Evolutionary conservation across 2,329 filamentous ascomycete species (phyloP).

Genomic region (Penicillium sp.): DNA sequence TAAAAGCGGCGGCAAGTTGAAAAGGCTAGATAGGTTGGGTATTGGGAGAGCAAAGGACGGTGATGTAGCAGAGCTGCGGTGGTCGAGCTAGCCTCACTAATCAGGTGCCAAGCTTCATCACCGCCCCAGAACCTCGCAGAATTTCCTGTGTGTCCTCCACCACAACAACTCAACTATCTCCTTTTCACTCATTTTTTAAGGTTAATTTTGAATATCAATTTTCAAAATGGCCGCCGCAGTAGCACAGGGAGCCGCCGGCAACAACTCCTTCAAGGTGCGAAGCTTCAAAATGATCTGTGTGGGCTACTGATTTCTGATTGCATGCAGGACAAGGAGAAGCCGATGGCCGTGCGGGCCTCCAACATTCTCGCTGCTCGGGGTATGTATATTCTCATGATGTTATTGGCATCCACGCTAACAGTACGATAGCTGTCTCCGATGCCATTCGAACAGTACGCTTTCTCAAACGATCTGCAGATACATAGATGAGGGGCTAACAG

Average conservation of each 20-base stretch:
- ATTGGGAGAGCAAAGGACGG: slow-evolving; percentile 16
- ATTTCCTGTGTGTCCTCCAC: slow-evolving; percentile 35
- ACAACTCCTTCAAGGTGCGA: slow-evolving; percentile 65
- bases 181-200: slow-evolving; percentile 23
- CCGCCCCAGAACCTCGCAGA: slow-evolving; percentile 40
- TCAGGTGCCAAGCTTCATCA: slow-evolving; percentile 40
- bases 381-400: slow-evolving; percentile 41
- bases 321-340: slow-evolving; percentile 86
- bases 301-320: slow-evolving; percentile 39
- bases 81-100: slow-evolving; percentile 39
- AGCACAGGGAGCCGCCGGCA: slow-evolving; percentile 51
- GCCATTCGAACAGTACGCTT: slow-evolving; percentile 76
- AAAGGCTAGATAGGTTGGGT: slow-evolving; percentile 22
- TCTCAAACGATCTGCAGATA: slow-evolving; percentile 10
- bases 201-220: slow-evolving; percentile 27
- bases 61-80: slow-evolving; percentile 36
- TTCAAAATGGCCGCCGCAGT: slow-evolving; percentile 52
- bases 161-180: slow-evolving; percentile 21
- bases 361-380: slow-evolving; percentile 98
- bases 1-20: slow-evolving; percentile 3
- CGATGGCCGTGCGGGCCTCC: slow-evolving; percentile 88
- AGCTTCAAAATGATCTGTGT: slow-evolving; percentile 26
- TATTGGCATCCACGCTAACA: slow-evolving; percentile 26
- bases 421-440: slow-evolving; percentile 77
- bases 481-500: slow-evolving; percentile 41